Conservation (phyloP, 306 rosid genomes). For the Rubus idaeus region DNA sequence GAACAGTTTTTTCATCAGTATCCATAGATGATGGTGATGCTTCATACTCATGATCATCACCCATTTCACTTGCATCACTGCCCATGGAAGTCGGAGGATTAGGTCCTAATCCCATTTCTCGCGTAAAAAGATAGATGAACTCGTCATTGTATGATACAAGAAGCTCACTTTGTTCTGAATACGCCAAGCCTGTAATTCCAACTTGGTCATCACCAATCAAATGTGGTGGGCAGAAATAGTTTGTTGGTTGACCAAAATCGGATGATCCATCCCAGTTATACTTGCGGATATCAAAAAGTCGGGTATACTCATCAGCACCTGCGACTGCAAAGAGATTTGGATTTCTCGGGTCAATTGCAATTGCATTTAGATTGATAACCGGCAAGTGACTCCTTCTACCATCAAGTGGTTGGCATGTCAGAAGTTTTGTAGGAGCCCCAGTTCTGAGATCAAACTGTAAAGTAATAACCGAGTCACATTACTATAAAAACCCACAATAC, state of each 20-base stretch:
- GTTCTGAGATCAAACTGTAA: constrained; percentile 92
- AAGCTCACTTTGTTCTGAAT: constrained; percentile 89
- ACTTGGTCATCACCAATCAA: constrained; percentile 58
- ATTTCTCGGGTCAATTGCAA: constrained; percentile 92
- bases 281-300: constrained; percentile 85
- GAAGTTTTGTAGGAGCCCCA: constrained; percentile 61
- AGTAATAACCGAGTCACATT: constrained; percentile 33
- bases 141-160: constrained; percentile 85
- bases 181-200: constrained; percentile 96
- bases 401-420: constrained; percentile 64
- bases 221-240: constrained; percentile 76
- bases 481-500: neutral
- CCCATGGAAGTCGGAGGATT: constrained; percentile 49
- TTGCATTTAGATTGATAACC: constrained; percentile 66
- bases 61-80: constrained; percentile 62
- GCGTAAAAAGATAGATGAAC: constrained; percentile 75
- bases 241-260: constrained; percentile 60
- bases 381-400: constrained; percentile 46
- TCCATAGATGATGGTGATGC: constrained; percentile 43
- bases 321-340: constrained; percentile 88
- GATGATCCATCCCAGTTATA: constrained; percentile 74
- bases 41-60: constrained; percentile 34
- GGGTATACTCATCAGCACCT: constrained; percentile 78
- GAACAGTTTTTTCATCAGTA: constrained; percentile 41
- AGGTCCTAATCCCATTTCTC: constrained; percentile 81